Evolutionary conservation across 768 basidiomycete species (phyloP).

Genomic region (Neoboletus brunneissimus): DNA sequence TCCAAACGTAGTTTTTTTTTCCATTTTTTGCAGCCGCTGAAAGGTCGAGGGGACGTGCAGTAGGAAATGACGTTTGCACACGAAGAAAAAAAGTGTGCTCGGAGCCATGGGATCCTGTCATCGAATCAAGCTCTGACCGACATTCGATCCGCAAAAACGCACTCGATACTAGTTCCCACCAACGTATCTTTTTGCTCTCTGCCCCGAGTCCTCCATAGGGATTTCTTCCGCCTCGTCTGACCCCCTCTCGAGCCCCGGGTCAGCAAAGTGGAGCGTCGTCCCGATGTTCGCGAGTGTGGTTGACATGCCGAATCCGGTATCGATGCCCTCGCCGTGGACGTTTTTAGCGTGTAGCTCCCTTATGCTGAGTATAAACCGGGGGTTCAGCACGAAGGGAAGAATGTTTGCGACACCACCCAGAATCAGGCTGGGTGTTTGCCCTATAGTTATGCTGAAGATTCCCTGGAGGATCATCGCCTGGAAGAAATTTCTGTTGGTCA

Average conservation of each 20-base stretch:
- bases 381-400: background rate
- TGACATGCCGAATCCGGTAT: constrained; percentile 7
- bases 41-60: background rate
- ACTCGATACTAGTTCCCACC: background rate
- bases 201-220: background rate
- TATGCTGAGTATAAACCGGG: constrained; percentile 8
- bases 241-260: background rate
- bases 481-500: background rate
- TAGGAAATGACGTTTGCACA: background rate
- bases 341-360: background rate
- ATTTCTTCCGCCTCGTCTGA: background rate
- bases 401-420: background rate
- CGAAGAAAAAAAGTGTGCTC: background rate
- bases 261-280: background rate
- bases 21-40: background rate
- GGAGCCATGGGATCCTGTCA: background rate
- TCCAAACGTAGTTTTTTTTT: no score
- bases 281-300: background rate
- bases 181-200: no score
- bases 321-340: background rate
- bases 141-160: background rate
- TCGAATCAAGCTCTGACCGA: background rate
- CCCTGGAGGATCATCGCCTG: background rate
- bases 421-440: background rate
- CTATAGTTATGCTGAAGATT: background rate